Base-by-base conservation (phyloP, 139 green algal genomes). In the Chlamydomonas incerta region DNA sequence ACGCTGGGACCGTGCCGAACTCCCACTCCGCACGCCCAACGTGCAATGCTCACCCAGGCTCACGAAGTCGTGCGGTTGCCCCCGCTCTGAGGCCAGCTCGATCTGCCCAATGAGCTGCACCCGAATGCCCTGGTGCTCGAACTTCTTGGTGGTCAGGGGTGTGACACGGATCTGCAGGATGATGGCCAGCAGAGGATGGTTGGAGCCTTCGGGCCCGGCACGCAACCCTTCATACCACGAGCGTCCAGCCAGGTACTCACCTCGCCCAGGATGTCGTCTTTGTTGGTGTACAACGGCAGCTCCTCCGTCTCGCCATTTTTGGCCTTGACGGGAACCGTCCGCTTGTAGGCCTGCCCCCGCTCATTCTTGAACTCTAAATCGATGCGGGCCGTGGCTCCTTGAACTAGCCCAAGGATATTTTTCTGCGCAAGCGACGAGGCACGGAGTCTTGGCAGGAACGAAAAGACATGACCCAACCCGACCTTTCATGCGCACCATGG, bases 91-190 rank as follows among this genome's bases (percentile, higher is more conserved):
- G 1, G 94, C 94, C 10, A 99, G 90, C 93, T 99, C 98, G 83
- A 99, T 98, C 85, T 98, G 95, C 0, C 98, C 98, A 28, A 99
- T 74, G 55, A 99, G 96, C 91, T 99, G 97, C 35, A 99, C 95
- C 14, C 95, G 96, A 72, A 99, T 96, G 66, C 98, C 98, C 52
- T 90, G 87, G 87, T 99, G 98, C 60, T 99, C 98, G 17, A 99
- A 80, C 74, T 96, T 96, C 87, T 97, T 97, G 47, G 93, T 95
- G 23, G 95, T 95, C 41, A 93, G 57, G 0, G 92, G 92, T 9
- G 91, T 93, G 18, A 95, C 76, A 18, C 85, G 84, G 77, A 81
- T 73, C 70, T 87, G 70, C 58, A 41, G 55, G 55, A 62, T 62
- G 55, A 18, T 24, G 20, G 15, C 20, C 55, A 62, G 55, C 41